A percentile compares a stretch with the other conserved stretches of the same genome.
Conservation (phyloP, 768 basidiomycete species). For the Hygrophorus pudorinus region DNA sequence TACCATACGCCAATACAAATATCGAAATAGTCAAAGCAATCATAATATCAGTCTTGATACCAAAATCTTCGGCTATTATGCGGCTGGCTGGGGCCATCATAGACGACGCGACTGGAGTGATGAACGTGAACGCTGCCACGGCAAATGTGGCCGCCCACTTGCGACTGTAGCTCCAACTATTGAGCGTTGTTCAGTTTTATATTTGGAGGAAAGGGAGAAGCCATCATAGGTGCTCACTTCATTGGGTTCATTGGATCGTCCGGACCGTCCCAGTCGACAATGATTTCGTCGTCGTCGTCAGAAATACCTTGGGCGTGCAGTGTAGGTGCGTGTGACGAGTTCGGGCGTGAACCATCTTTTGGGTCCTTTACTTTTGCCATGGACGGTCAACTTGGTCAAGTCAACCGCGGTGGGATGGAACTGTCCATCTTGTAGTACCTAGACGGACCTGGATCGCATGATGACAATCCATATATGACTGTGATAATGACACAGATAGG, state of each 20-base stretch:
- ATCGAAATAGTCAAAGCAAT: slow-evolving; percentile 51
- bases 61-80: slow-evolving; percentile 43
- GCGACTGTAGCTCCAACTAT: slow-evolving; percentile 43
- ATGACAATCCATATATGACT: no score
- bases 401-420: neutral
- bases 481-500: no score
- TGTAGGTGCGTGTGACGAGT: no score
- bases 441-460: no score
- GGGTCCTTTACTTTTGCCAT: neutral
- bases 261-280: slow-evolving; percentile 57
- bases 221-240: slow-evolving; percentile 40
- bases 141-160: slow-evolving; percentile 63
- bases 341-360: no score
- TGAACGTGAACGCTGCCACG: slow-evolving; percentile 60
- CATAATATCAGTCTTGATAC: slow-evolving; percentile 37
- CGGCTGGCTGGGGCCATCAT: slow-evolving; percentile 60
- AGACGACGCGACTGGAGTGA: slow-evolving; percentile 59
- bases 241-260: slow-evolving; percentile 49
- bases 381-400: no score
- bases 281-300: slow-evolving; percentile 12
- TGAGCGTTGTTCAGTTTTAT: no score
- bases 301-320: no score
- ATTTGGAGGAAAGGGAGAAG: neutral
- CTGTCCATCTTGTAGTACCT: no score
- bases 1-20: slow-evolving; percentile 47